Base-by-base conservation (phyloP, 2,329 filamentous ascomycete species). In the Pseudopyricularia javanii region DNA sequence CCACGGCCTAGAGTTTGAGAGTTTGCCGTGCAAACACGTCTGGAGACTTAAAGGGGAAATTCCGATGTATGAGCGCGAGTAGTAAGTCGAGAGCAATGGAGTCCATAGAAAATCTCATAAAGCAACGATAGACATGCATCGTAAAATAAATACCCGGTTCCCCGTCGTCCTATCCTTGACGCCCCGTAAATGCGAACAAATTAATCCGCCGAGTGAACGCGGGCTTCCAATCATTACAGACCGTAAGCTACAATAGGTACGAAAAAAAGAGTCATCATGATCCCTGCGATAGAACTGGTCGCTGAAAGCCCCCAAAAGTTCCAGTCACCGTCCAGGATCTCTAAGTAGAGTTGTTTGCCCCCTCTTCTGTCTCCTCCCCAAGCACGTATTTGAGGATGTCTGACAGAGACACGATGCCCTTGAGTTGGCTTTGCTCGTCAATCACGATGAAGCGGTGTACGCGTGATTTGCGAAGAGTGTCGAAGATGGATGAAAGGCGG, bases 321-420 rank as follows among this genome's bases (percentile, higher is more conserved):
- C 47, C 15, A 30, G 24, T 49, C 22, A 51, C 14, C 24, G 24
- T 3, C n/a, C 20, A 20, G 24, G 17, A 34, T 35, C 33, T 50
- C 30, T 34, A 22, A n/a, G n/a, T n/a, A n/a, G 49, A 22, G 26
- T 22, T 30, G n/a, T 48, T 22, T 43, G 62, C 59, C n/a, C n/a
- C n/a, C 34, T 56, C 54, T 61, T 75, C 73, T 34, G 82, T 68
- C 59, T 81, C 83, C 62, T 88, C 85, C 51, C 88, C 88, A 58
- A 98, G 75, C 52, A 96, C 88, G 66, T 98, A 96, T 63, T 95
- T 90, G 59, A 98, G 79, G 59, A 98, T 96, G 69, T 98, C 93
- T 55, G 91, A 97, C 53, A 98, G 75, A 7, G 91, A 96, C 55
- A 98, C 83, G 53, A 98, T 82, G 48, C 93, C 93, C 66, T 85